Percentiles rank a stretch among this genome's conserved stretches.
Evolutionary conservation across 2,329 filamentous ascomycete genomes (phyloP).

Genomic region (Achaetomium macrosporum): DNA sequence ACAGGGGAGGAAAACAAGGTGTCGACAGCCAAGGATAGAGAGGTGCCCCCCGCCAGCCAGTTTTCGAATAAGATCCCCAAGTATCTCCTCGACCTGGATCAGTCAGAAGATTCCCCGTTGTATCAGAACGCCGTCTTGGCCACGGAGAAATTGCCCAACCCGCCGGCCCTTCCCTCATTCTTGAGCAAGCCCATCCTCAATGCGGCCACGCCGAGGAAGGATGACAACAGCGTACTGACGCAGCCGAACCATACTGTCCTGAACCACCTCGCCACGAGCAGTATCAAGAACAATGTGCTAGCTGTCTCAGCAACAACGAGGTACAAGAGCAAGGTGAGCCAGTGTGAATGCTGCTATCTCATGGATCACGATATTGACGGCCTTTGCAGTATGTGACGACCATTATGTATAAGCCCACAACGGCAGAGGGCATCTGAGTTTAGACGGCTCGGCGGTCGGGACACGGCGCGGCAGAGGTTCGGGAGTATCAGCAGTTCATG

Average conservation of each 20-base stretch:
- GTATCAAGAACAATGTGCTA: conserved; percentile 93
- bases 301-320: conserved; percentile 96
- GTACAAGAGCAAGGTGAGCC: conserved; percentile 80
- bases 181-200: conserved; percentile 93
- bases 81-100: conserved; percentile 82
- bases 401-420: conserved; percentile 91
- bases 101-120: conserved; percentile 67
- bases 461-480: too few species aligned
- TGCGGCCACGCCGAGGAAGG: conserved; percentile 84
- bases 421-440: conserved; percentile 42
- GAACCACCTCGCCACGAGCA: conserved; percentile 94
- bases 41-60: conserved; percentile 47
- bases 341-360: not conserved
- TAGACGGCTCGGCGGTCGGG: not conserved
- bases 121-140: conserved; percentile 71
- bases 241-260: conserved; percentile 97
- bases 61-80: conserved; percentile 74
- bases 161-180: conserved; percentile 83
- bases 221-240: conserved; percentile 93
- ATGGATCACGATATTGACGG: conserved; percentile 18
- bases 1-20: conserved; percentile 38
- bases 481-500: not conserved
- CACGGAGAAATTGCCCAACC: conserved; percentile 72
- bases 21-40: conserved; percentile 47
- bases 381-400: conserved; percentile 80